Evolutionary conservation across 257 asterid genomes (phyloP), one percentile per base, ranked within the genome.

Genomic region (Salvia miltiorrhiza): DNA sequence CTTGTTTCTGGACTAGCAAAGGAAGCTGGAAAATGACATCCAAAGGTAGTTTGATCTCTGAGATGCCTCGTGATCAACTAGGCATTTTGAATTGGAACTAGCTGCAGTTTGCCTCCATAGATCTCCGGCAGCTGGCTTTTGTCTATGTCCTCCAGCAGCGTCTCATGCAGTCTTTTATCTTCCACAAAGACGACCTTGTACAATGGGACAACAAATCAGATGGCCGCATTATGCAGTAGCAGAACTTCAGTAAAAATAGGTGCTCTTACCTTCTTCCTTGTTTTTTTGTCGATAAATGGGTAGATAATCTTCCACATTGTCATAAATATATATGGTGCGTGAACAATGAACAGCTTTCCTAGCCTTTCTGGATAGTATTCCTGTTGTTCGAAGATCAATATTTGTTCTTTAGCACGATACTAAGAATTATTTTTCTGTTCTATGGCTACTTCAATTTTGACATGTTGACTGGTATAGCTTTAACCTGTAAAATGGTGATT

Each of bases 291-390:
- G n/a, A 93, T 86, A 70, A 88, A 80, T 13, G 96, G 99, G 71
- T 28, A 82, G 16, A 93, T 13, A 13, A 88, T 63, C 80, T 87
- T 93, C 96, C 96, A 93, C 54, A 82, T 61, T 9, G 86, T 56
- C 88, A 78, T 81, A 70, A 88, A 90, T 21, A 90, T 35, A 44
- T 69, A 78, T 7, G 98, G 97, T 6, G 72, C 93, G 14, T 90
- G 84, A 49, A 90, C 55, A 9, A 88, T 30, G 65, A 78, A 73
- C 55, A 81, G 8, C 70, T 84, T 84, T 45, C 95, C 92, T 3
- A 90, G 92, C 60, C 97, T 93, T 73, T 90, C 98, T 0, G 98
- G 98, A 78, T 93, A 88, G 65, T 81, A 87, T 35, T 93, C 98
- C 97, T 88, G 80, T n/a, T 55, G 63, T 76, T 71, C 7, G 54